Evolutionary conservation across 495 filamentous ascomycete genomes (phyloP), one percentile per base, ranked within the genome.

Genomic region (Trichoderma orchidacearum): DNA sequence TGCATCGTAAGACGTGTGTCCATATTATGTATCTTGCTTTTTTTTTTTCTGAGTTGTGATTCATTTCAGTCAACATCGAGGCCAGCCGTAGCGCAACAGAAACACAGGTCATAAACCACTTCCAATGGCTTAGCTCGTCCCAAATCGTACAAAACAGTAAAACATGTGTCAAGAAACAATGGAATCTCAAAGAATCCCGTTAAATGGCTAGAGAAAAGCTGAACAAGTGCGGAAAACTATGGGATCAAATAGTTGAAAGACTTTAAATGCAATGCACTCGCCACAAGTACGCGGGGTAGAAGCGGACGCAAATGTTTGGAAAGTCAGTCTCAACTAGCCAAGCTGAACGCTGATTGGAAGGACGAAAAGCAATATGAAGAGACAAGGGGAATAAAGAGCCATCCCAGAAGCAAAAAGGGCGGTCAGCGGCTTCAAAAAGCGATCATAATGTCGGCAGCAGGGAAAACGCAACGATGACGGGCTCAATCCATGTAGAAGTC

Each of bases 401-500:
- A n/a, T n/a, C n/a, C n/a, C n/a, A n/a, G n/a, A n/a, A n/a, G n/a
- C n/a, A n/a, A n/a, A n/a, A n/a, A n/a, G n/a, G n/a, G n/a, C n/a
- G n/a, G n/a, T n/a, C n/a, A n/a, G n/a, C n/a, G n/a, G n/a, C n/a
- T n/a, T n/a, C n/a, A n/a, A n/a, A n/a, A 25, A 25, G 13, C 45
- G 45, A 29, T 51, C 9, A 25, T 21, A 36, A 13, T 15, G 34
- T 36, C 12, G n/a, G n/a, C n/a, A n/a, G n/a, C n/a, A n/a, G n/a
- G 57, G 28, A 51, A 34, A 1, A 15, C 21, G n/a, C 5, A 35
- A 17, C 29, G 2, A 13, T 30, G 30, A 5, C n/a, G 3, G n/a
- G 8, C 32, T 76, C 76, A 98, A 64, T 98, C 93, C 90, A 97
- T 96, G 71, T 90, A 91, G 64, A 98, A 96, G 62, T 98, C 93